Evolutionary conservation across 345 rosid species (phyloP).

Genomic region (Crucihimalaya himalaica): DNA sequence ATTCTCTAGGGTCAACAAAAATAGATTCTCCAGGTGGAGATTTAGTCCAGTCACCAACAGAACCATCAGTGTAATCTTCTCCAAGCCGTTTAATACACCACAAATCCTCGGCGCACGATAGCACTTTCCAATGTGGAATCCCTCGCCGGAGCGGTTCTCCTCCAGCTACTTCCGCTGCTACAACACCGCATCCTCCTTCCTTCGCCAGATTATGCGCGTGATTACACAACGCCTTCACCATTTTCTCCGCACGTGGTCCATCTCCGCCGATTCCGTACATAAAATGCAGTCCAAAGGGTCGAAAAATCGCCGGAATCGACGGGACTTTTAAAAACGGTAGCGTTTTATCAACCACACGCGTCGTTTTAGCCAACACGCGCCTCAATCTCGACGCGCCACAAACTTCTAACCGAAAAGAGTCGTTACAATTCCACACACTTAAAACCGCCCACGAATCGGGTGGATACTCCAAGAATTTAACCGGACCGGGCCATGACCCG

Average conservation of each 20-base stretch:
- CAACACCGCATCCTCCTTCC: conserved; percentile 65
- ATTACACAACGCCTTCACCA: conserved; percentile 59
- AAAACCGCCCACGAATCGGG: conserved; percentile 88
- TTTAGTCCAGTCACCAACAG: conserved; percentile 88
- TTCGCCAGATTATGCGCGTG: conserved; percentile 85
- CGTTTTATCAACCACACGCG: conserved; percentile 65
- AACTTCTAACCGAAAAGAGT: conserved; percentile 68
- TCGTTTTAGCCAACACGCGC: conserved; percentile 58
- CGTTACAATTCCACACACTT: conserved; percentile 85
- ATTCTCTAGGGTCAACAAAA: conserved; percentile 96
- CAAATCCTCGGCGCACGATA: conserved; percentile 71
- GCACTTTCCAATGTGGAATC: conserved; percentile 79
- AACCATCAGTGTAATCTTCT: conserved; percentile 69
- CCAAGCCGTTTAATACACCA: conserved; percentile 95
- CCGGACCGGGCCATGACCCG: conserved; percentile 64
- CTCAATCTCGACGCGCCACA: conserved; percentile 66
- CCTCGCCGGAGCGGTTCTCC: conserved; percentile 63
- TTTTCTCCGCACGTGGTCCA: conserved; percentile 59
- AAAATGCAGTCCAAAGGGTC: conserved; percentile 78
- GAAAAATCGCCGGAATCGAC: conserved; percentile 77
- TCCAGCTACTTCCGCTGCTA: conserved; percentile 76
- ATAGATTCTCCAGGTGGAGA: conserved; percentile 72
- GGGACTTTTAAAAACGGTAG: conserved; percentile 76
- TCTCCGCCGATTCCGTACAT: conserved; percentile 88
- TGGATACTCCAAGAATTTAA: conserved; percentile 61